Evolutionary conservation across 2,329 filamentous ascomycete genomes (phyloP), one percentile per base, ranked within the genome.

Genomic region (Zasmidium cellare): DNA sequence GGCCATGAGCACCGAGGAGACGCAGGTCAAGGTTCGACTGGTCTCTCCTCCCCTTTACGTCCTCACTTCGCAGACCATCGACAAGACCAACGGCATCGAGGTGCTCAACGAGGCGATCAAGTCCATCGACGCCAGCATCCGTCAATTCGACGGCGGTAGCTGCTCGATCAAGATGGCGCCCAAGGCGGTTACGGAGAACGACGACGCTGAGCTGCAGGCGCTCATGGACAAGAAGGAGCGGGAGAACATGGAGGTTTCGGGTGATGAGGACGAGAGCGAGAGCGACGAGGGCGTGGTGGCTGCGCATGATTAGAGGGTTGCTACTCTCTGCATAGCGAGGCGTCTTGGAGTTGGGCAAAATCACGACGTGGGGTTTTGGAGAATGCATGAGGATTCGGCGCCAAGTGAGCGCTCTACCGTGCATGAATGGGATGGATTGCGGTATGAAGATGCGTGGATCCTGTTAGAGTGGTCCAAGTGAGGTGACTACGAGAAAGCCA

Each of bases 141-240:
- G 87, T 73, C 81, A 77, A 47, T 84, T 89, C 0, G 35, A 46
- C 14, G 90, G 90, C 54, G 94, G 94, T 61, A 87, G 86, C 72
- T 89, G 93, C 72, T 84, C 88, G 46, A 89, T 97, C 69, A 96
- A 96, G 86, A 99, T 99, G 94, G 92, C 94, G 71, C 94, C 94
- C 67, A 97, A 97, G 87, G 94, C 96, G 3, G 94, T 99, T 62
- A 99, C 94, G 1, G 96, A 97, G 83, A 96, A 92, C 76, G 96
- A 99, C 71, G 94, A 99, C 72, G 94, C 93, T 23, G 92, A 97
- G 78, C 82, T 99, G 65, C 92, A 97, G 76, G 94, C 93, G 53
- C 84, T 99, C 65, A 99, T 99, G 94, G 94, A 97, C 84, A 97
- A 97, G 87, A 88, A 90, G 66, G 94, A 96, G 82, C 88, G 91